These are phyloP conservation scores for Trichoderma citrinoviride DNA, from an alignment of 2,329 filamentous ascomycete genomes.

Conservation along the genomic window DNA sequence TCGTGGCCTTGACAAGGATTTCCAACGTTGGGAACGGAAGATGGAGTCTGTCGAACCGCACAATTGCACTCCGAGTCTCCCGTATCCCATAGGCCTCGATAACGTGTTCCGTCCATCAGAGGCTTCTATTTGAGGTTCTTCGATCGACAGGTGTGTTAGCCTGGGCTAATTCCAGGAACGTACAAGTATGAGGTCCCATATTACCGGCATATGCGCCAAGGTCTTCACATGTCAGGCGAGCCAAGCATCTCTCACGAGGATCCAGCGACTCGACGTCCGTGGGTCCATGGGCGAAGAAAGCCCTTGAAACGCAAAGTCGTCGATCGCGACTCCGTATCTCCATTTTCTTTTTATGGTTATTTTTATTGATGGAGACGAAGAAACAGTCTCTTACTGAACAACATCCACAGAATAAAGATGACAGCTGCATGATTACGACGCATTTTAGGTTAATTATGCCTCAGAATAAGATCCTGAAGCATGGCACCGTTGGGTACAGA, in stretches of 20 bases:
- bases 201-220: not conserved
- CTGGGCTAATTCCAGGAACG: not conserved
- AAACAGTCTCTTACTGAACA: not conserved
- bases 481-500: not conserved
- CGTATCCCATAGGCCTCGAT: not conserved
- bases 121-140: not conserved
- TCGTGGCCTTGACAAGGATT: not conserved
- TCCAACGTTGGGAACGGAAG: not conserved
- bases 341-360: too few relatives aligned
- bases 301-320: not conserved
- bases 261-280: too few relatives aligned
- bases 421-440: not conserved
- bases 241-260: too few relatives aligned
- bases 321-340: not conserved
- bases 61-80: not conserved
- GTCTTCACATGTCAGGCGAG: not conserved
- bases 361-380: not conserved
- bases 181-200: not conserved
- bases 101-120: not conserved
- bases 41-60: not conserved
- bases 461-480: not conserved
- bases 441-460: not conserved
- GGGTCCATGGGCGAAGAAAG: not conserved
- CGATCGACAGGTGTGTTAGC: not conserved
- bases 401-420: not conserved